phyloP scores from a whole-genome alignment of 73 alveolate species.

The Diophrys appendiculata region DNA sequence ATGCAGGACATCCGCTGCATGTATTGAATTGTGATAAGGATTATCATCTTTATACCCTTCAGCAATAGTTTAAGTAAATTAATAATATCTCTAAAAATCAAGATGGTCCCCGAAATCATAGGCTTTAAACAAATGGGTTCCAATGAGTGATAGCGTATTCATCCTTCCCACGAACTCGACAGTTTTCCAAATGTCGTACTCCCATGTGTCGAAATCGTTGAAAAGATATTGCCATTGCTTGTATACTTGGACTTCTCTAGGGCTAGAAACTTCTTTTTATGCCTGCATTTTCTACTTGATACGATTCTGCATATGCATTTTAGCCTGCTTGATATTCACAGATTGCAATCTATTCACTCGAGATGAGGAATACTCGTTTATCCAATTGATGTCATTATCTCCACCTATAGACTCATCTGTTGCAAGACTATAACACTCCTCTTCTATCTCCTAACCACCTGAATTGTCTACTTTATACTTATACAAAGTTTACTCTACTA shows the following conservation, averaged over 20 bases:
- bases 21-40: slow-evolving; percentile 26
- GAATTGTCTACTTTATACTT: neutral
- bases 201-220: neutral
- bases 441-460: neutral
- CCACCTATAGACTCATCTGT: neutral
- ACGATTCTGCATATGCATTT: neutral
- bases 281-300: neutral
- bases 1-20: slow-evolving; percentile 31
- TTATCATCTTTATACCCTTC: slow-evolving; percentile 17
- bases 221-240: neutral
- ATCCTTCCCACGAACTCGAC: neutral
- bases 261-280: neutral
- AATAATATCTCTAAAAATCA: neutral
- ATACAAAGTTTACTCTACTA: neutral
- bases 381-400: neutral
- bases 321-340: slow-evolving; percentile 11
- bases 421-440: neutral
- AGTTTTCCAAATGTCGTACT: neutral
- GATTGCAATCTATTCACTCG: neutral
- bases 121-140: neutral
- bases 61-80: neutral
- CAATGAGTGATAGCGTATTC: neutral
- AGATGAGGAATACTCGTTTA: neutral
- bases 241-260: neutral
- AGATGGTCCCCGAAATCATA: neutral